These are phyloP conservation scores for Cordyceps farinosa DNA, from an alignment of 2,329 filamentous ascomycete species.

Conservation along the genomic window DNA sequence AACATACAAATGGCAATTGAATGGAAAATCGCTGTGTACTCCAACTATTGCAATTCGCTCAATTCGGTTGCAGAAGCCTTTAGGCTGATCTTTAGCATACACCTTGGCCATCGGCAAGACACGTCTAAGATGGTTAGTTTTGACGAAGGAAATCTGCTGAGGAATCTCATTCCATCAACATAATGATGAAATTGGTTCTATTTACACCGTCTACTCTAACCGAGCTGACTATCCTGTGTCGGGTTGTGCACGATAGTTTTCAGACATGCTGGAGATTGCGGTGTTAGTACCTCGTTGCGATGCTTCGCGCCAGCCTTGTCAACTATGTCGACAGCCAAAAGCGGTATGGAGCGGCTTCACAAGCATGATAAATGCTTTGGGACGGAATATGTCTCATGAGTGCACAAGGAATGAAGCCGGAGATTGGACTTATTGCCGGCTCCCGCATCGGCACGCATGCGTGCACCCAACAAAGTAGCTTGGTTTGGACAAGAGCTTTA, in stretches of 20 bases:
- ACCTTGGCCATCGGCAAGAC: neutral
- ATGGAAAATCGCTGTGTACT: constrained; percentile 29
- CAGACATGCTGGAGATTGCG: neutral
- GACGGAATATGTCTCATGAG: too few species aligned
- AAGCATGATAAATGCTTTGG: too few species aligned
- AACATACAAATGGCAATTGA: too few species aligned
- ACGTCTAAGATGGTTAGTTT: neutral
- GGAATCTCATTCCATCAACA: neutral
- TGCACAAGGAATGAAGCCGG: too few species aligned
- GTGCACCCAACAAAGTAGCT: too few species aligned
- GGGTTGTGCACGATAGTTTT: neutral
- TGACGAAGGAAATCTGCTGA: neutral
- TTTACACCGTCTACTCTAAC: neutral
- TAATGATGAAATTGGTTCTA: neutral
- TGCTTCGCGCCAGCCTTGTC: too few species aligned
- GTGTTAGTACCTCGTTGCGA: neutral
- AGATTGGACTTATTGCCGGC: too few species aligned
- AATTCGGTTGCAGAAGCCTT: constrained; percentile 31
- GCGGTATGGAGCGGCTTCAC: too few species aligned
- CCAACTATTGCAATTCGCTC: constrained; percentile 42
- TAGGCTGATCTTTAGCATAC: constrained; percentile 26
- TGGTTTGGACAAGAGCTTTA: too few species aligned
- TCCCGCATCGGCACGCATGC: too few species aligned
- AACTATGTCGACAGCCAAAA: too few species aligned
- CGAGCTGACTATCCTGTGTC: neutral